These are phyloP conservation scores for Buddleja alternifolia DNA, from an alignment of 257 asterid genomes.

Conservation along the genomic window DNA sequence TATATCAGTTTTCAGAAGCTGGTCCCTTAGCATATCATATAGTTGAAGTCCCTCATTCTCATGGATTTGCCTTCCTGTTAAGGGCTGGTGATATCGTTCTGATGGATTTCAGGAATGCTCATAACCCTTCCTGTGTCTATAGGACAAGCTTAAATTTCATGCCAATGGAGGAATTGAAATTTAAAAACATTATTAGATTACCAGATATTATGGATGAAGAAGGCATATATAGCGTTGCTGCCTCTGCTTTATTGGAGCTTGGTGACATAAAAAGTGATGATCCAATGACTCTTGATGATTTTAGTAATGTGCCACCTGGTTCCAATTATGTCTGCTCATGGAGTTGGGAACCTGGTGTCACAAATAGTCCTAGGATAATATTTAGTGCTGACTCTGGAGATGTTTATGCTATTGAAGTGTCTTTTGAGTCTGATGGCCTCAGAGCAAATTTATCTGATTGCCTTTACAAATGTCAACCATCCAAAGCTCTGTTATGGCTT, in stretches of 20 bases:
- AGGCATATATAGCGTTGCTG: slow-evolving; percentile 84
- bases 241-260: slow-evolving; percentile 95
- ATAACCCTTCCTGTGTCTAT: slow-evolving; percentile 62
- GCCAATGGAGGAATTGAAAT: slow-evolving; percentile 65
- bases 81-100: slow-evolving; percentile 90
- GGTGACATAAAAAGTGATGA: slow-evolving; percentile 82
- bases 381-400: slow-evolving; percentile 94
- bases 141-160: slow-evolving; percentile 73
- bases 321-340: slow-evolving; percentile 82
- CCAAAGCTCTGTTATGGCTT: slow-evolving; percentile 83
- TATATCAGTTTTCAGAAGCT: slow-evolving; percentile 79
- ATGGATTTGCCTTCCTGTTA: slow-evolving; percentile 79
- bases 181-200: slow-evolving; percentile 54
- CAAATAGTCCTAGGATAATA: slow-evolving; percentile 64
- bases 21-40: slow-evolving; percentile 87
- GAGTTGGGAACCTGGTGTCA: slow-evolving; percentile 86
- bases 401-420: slow-evolving; percentile 65
- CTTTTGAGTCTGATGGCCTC: slow-evolving; percentile 66
- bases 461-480: slow-evolving; percentile 75
- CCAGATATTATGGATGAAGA: slow-evolving; percentile 94
- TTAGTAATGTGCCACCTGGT: slow-evolving; percentile 59
- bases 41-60: slow-evolving; percentile 85
- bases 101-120: slow-evolving; percentile 83
- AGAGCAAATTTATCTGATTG: slow-evolving; percentile 77
- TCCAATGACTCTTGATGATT: slow-evolving; percentile 87